Evolutionary conservation across 441 rosid genomes (phyloP), one percentile per base, ranked within the genome.

Genomic region (Raphanus hybrid): DNA sequence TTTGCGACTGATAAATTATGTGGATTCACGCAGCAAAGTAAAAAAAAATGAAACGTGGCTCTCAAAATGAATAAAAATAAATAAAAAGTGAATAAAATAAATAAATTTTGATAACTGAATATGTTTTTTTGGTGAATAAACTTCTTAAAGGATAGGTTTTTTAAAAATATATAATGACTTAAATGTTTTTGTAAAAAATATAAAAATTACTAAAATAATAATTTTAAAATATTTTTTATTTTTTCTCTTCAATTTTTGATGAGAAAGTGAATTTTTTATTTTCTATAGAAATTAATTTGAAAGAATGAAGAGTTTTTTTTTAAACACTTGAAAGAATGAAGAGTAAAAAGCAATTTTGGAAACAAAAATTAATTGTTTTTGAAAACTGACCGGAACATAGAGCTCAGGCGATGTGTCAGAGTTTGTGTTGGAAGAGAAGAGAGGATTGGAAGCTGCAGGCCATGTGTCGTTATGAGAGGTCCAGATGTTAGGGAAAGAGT

Each of bases 401-500:
- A 75, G 80, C 69, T 75, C 82, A 70, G 76, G 69, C 0, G 98
- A 87, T 18, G 88, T 86, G 82, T 89, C 89, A 2, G 97, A 80
- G 71, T 75, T 84, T 81, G 81, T 68, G 78, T 86, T 82, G 81
- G 78, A 71, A n/a, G 87, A 85, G 84, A 93, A 88, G 64, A 87
- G 90, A 8, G 88, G 85, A 76, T 88, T 91, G 11, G 93, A 86
- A 67, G 79, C 59, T 2, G 59, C 26, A 2, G 90, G 89, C 26
- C 90, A 84, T 0, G 99, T 86, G 69, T 90, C 90, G 16, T 90
- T 78, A 62, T 81, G 89, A 78, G 85, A 15, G 20, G 92, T 74
- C 97, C 97, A 92, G 67, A 91, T 69, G 73, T 81, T 78, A 23
- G 98, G 94, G 54, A 88, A 87, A 26, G 86, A 67, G 78, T 85